Conservation (phyloP, 1,139 yeast genomes). For the Starmera stellimalicola region DNA sequence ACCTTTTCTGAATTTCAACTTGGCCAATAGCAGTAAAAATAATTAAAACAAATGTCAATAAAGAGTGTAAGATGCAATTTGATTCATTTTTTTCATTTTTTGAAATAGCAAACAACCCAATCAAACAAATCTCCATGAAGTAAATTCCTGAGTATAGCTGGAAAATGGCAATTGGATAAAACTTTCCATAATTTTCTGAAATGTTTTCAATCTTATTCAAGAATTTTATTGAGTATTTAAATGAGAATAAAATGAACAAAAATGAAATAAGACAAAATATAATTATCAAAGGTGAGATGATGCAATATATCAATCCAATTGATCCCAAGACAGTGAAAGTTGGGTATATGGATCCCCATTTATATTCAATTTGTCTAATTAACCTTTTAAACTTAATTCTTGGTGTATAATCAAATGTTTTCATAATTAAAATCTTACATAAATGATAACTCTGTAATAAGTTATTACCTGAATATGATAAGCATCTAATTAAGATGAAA, state of each 20-base stretch:
- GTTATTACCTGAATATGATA: constrained; percentile 63
- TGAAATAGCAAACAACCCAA: constrained; percentile 64
- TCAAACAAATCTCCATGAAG: constrained; percentile 65
- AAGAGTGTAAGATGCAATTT: constrained; percentile 32
- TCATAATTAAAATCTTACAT: constrained; percentile 28
- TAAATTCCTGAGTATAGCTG: constrained; percentile 75
- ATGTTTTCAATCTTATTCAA: constrained; percentile 38
- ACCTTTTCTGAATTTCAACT: constrained; percentile 25
- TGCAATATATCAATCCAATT: constrained; percentile 66
- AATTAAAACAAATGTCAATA: constrained; percentile 36
- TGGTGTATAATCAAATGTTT: constrained; percentile 44
- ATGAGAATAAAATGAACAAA: constrained; percentile 47
- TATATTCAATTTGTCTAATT: constrained; percentile 34
- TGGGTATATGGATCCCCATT: constrained; percentile 78
- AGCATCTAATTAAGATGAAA: constrained; percentile 60
- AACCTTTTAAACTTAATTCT: constrained; percentile 41
- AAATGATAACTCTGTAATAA: constrained; percentile 47
- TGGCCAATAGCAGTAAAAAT: constrained; percentile 31
- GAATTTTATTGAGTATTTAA: constrained; percentile 57
- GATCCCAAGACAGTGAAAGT: constrained; percentile 66
- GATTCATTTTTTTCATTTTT: constrained; percentile 32
- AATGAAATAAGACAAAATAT: constrained; percentile 54
- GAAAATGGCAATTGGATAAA: constrained; percentile 65
- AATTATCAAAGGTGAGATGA: constrained; percentile 70
- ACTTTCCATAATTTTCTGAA: constrained; percentile 60